phyloP scores from a whole-genome alignment of 495 filamentous ascomycete species.

The Amorphotheca resinae region DNA sequence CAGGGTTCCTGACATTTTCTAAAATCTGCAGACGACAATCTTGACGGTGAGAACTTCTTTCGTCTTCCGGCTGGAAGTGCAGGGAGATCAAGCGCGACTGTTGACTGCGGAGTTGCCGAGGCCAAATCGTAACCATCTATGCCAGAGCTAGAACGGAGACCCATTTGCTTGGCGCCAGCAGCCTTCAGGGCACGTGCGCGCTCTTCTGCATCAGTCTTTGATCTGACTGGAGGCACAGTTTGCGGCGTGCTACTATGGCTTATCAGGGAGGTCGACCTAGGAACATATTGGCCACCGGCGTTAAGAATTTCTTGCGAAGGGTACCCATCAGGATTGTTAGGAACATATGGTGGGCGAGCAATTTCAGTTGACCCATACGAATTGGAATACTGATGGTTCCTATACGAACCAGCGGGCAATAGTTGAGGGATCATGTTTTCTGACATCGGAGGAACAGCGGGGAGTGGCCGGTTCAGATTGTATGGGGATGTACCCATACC shows the following conservation, averaged over 20 bases:
- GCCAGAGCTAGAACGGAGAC: slow-evolving; percentile 39
- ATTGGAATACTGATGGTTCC: slow-evolving; percentile 24
- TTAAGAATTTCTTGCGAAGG: slow-evolving; percentile 29
- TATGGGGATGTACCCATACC: slow-evolving; percentile 34
- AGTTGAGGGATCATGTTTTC: slow-evolving; percentile 35
- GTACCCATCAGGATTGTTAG: slow-evolving; percentile 35
- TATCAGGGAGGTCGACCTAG: slow-evolving; percentile 75
- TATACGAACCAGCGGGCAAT: slow-evolving; percentile 46
- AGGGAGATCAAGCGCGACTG: slow-evolving; percentile 54
- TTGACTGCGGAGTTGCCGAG: slow-evolving; percentile 33
- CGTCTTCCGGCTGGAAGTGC: slow-evolving; percentile 55
- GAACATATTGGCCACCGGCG: slow-evolving; percentile 40
- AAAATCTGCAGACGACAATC: slow-evolving; percentile 73
- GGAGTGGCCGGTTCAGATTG: slow-evolving; percentile 53
- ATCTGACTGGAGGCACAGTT: slow-evolving; percentile 69
- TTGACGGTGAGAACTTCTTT: slow-evolving; percentile 77
- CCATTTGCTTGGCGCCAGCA: slow-evolving; percentile 19
- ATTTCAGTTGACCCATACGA: slow-evolving; percentile 17
- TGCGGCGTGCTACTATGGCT: slow-evolving; percentile 71
- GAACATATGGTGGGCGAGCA: slow-evolving; percentile 25
- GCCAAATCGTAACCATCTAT: slow-evolving; percentile 39
- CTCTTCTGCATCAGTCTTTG: slow-evolving; percentile 86
- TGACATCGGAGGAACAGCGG: slow-evolving; percentile 55
- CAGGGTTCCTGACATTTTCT: slow-evolving; percentile 81
- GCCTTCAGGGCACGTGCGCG: slow-evolving; percentile 31